Base-by-base conservation (phyloP, 139 green algal genomes). In the Eudorina sp. region DNA sequence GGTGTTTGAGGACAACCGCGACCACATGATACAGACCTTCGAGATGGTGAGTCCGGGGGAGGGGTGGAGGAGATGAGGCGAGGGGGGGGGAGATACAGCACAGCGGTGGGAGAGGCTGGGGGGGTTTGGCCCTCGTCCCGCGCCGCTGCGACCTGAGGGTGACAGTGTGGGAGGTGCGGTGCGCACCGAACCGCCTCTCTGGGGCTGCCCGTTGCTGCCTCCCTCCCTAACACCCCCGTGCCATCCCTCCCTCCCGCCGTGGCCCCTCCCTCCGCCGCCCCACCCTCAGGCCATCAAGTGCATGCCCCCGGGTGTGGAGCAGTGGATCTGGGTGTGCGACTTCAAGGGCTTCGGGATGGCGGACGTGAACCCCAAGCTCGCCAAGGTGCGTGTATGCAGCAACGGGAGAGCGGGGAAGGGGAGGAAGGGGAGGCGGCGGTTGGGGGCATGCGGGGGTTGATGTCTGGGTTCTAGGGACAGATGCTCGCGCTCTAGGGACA, bases 291-390 rank as follows among this genome's bases (percentile, higher is more conserved):
- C 80, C 4, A 58, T 85, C 60, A 85, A 90, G 89, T 88, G 51
- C 69, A 97, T 97, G 94, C 89, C 90, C 8, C 46, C 66, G 29
- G 91, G 92, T 21, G 92, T 96, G 38, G 89, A 96, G 84, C 89
- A 94, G 51, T 97, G 95, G 95, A 89, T 94, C 9, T 98, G 95
- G 93, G 83, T 96, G 36, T 92, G 92, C 46, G 95, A 97, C 82
- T 96, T 97, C 84, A 90, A 95, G 62, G 95, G 95, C 14, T 90
- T 92, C 75, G 86, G 88, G 8, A 76, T 93, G 40, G 75, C 38
- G 2, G 94, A 97, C 81, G 66, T 90, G 36, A 90, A 90, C 84
- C 95, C 95, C 29, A 89, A 89, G 62, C 88, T 86, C 3, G 80
- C 80, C n/a, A 86, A 86, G 80, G 80, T 86, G 25, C 18, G 76